Base-by-base conservation (phyloP, 305 asterid species). In the Fraxinus platypoda region DNA sequence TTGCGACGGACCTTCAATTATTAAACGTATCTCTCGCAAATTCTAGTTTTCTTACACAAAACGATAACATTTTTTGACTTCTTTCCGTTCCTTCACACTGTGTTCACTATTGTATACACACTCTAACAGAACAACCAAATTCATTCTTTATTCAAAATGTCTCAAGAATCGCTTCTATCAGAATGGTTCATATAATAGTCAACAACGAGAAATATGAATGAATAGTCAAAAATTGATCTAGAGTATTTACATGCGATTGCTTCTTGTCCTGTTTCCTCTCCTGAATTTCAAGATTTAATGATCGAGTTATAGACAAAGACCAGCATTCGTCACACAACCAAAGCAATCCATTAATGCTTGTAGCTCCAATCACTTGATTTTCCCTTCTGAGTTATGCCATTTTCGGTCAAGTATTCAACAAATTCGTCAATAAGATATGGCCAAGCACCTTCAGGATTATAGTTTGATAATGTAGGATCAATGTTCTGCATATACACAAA, bases 361-460 rank as follows among this genome's bases (percentile, higher is more conserved):
- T 83, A 90, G 92, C 89, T 90, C 95, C 95, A 94, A 81, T 91
- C 97, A 85, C 81, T 87, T 84, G 90, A 82, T 86, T 89, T 91
- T 78, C 93, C 94, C 87, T 91, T 91, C 84, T 90, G 92, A 57
- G 91, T 87, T 76, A 94, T 54, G 80, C 90, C 93, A 83, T 91
- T 89, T 85, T 94, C 98, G 30, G 82, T 86, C 88, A 96, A 85
- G 89, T 93, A 94, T 84, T 96, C 99, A 12, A 93, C 99, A 86
- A 96, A 94, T 88, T 96, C 99, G 75, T 96, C 99, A 43, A 94
- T 93, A 84, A 96, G 95, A 84, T 96, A 96, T 7, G 99, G 99
- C 99, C 99, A 96, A 54, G 99, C 98, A 80, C 99, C 98, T 34
- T 94, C 97, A 12, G 98, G 94, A 78, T 96, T 98, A 83, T 96